Conservation (phyloP, 352 stramenopile genomes). For the Phytophthora agathidicida region DNA sequence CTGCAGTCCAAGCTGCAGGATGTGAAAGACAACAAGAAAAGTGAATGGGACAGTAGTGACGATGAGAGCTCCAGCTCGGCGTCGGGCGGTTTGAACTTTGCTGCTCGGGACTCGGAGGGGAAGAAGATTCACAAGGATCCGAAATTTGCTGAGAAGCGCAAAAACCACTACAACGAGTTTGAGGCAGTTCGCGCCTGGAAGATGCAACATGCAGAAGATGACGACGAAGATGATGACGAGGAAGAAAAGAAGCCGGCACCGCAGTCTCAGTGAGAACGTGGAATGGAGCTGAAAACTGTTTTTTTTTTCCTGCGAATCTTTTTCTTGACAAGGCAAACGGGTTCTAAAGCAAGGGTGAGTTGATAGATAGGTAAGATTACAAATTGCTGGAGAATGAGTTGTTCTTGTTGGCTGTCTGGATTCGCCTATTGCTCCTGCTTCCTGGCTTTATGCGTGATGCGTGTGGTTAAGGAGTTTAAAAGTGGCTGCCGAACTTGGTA, state of each 20-base stretch:
- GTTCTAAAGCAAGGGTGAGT: constrained; percentile 17
- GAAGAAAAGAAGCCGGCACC: constrained; percentile 14
- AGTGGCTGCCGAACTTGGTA: constrained; percentile 81
- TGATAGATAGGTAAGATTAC: constrained; percentile 29
- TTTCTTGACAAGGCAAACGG: no score
- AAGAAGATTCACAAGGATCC: constrained; percentile 76
- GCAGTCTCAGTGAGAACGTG: constrained; percentile 6
- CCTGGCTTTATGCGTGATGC: constrained; percentile 1
- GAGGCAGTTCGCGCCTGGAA: constrained; percentile 73
- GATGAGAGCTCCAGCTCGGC: constrained; percentile 36
- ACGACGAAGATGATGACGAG: constrained; percentile 47
- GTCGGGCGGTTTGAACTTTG: constrained; percentile 33
- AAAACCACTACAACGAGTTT: constrained; percentile 88
- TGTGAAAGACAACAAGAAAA: constrained; percentile 55
- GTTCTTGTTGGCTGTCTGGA: not conserved
- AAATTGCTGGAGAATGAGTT: constrained; percentile 20
- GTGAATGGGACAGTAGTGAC: constrained; percentile 67
- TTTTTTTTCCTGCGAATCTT: constrained; percentile 1
- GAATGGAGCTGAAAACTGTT: not conserved
- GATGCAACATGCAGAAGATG: constrained; percentile 54
- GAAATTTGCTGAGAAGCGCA: constrained; percentile 75
- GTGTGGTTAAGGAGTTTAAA: constrained; percentile 35
- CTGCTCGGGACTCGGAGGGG: constrained; percentile 52
- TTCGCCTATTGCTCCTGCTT: not conserved
- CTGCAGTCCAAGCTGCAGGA: constrained; percentile 68